Evolutionary conservation across 2,329 filamentous ascomycete genomes (phyloP).

Genomic region (Colletotrichum karsti): DNA sequence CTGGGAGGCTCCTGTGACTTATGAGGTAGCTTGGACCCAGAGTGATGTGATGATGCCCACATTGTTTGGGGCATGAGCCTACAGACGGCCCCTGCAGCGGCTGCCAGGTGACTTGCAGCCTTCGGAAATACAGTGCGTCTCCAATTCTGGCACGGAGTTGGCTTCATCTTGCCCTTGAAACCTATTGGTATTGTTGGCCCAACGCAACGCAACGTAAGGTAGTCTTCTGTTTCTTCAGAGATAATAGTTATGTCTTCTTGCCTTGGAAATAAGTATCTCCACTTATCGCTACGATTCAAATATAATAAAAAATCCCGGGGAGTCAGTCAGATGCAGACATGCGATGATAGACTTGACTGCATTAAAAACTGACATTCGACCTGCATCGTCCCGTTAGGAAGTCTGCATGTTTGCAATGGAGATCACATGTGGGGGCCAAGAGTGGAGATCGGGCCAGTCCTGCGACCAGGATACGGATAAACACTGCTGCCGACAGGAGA

Average conservation of each 20-base stretch:
- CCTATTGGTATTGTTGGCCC: too few species aligned
- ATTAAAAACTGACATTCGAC: neutral
- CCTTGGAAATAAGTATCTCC: too few species aligned
- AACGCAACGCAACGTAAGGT: too few species aligned
- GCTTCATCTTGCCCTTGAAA: too few species aligned
- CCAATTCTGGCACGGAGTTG: too few species aligned
- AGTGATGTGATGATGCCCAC: conserved; percentile 23
- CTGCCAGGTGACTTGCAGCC: conserved; percentile 16
- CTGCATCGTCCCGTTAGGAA: neutral
- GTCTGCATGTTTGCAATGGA: neutral
- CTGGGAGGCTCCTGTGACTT: neutral
- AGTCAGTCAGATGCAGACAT: too few species aligned
- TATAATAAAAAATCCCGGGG: too few species aligned
- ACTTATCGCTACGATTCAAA: too few species aligned
- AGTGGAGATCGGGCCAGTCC: neutral
- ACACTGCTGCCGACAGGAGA: conserved; percentile 16
- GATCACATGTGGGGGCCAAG: conserved; percentile 7
- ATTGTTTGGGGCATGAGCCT: neutral
- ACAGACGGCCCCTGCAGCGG: conserved; percentile 5
- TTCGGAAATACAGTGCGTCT: neutral
- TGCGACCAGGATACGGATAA: conserved; percentile 11
- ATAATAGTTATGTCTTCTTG: too few species aligned
- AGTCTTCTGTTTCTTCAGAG: too few species aligned
- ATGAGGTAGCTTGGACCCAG: neutral
- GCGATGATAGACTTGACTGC: too few species aligned